These are phyloP conservation scores for Liriodendron chinense DNA, from an alignment of 164 flowering plant species.

Conservation along the genomic window DNA sequence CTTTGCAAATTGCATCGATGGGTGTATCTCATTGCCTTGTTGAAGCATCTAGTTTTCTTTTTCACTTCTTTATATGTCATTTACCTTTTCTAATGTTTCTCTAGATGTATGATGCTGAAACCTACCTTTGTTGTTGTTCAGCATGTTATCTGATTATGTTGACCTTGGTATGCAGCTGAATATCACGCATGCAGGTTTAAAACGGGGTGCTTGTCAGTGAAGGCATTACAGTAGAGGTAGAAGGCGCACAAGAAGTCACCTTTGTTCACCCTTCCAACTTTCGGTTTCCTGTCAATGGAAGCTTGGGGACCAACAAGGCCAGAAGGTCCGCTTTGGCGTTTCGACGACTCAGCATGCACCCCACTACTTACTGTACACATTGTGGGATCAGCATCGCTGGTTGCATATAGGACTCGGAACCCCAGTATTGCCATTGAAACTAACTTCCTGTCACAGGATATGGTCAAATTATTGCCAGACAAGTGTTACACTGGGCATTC, in stretches of 20 bases:
- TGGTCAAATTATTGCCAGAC: slow-evolving; percentile 51
- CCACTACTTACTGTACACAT: slow-evolving; percentile 44
- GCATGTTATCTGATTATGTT: background rate
- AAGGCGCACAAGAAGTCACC: slow-evolving; percentile 48
- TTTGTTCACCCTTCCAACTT: slow-evolving; percentile 33
- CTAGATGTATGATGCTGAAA: background rate
- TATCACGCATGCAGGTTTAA: slow-evolving; percentile 43
- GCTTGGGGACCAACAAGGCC: slow-evolving; percentile 6
- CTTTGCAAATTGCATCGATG: background rate
- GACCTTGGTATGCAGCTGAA: slow-evolving; percentile 39
- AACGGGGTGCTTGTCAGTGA: slow-evolving; percentile 57
- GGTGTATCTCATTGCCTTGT: background rate
- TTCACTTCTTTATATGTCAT: background rate
- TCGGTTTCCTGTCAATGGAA: slow-evolving; percentile 24
- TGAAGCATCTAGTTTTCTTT: background rate
- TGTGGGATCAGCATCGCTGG: slow-evolving; percentile 53
- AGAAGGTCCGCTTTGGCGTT: slow-evolving; percentile 27
- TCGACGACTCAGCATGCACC: slow-evolving; percentile 32
- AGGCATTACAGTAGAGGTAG: slow-evolving; percentile 59
- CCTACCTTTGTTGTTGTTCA: background rate
- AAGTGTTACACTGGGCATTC: slow-evolving; percentile 44
- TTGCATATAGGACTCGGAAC: slow-evolving; percentile 45
- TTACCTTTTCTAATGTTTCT: background rate
- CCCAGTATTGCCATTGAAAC: slow-evolving; percentile 37
- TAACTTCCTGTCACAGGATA: slow-evolving; percentile 24